phyloP scores from a whole-genome alignment of 2,329 filamentous ascomycete genomes.

The Pseudocercospora vitis region DNA sequence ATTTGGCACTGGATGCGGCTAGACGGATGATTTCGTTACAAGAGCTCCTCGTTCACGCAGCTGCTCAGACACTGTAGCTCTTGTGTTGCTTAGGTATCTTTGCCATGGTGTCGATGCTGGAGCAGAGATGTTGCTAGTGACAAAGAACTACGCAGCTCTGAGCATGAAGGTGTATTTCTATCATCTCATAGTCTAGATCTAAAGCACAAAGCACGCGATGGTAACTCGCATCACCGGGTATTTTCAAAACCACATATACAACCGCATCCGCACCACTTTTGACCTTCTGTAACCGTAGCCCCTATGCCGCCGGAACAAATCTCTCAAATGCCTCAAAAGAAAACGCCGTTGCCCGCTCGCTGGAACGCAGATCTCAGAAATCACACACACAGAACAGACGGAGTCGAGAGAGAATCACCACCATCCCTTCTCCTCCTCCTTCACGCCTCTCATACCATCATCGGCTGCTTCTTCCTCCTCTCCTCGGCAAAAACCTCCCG shows the following conservation, averaged over 20 bases:
- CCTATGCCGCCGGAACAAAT: neutral
- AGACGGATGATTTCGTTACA: too few species aligned
- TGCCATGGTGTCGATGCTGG: too few species aligned
- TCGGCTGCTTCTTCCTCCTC: slow-evolving; percentile 56
- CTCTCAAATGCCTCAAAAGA: neutral
- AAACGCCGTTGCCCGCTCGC: slow-evolving; percentile 6
- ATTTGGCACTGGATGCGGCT: too few species aligned
- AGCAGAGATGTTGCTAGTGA: too few species aligned
- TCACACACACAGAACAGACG: neutral
- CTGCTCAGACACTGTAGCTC: too few species aligned
- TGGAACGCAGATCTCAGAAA: neutral
- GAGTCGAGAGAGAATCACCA: neutral
- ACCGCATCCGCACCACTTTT: neutral
- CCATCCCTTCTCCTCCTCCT: neutral
- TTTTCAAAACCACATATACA: slow-evolving; percentile 4
- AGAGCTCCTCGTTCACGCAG: too few species aligned
- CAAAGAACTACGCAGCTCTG: too few species aligned
- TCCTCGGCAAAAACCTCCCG: slow-evolving; percentile 89
- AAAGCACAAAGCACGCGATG: neutral
- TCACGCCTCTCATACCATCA: slow-evolving; percentile 11
- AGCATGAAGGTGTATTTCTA: neutral
- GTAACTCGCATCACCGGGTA: slow-evolving; percentile 10
- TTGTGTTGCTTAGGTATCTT: too few species aligned
- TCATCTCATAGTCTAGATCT: slow-evolving; percentile 8
- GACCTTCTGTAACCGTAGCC: neutral